phyloP scores from a whole-genome alignment of 2,329 filamentous ascomycete genomes.

The Hymenoscyphus linearis region DNA sequence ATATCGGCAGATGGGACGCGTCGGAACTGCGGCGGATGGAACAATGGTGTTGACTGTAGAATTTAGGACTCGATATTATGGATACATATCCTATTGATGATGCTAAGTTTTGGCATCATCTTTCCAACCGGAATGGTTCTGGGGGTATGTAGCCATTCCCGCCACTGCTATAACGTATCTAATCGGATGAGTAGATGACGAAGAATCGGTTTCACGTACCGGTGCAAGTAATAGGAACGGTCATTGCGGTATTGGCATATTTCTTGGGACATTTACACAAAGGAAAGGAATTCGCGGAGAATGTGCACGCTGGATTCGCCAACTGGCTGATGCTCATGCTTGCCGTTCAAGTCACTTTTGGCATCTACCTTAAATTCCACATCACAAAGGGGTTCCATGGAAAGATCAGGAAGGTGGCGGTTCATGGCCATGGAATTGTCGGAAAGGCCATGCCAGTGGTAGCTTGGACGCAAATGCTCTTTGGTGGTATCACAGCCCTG shows the following conservation, averaged over 20 bases:
- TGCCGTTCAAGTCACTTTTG: conserved; percentile 69
- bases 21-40: neutral
- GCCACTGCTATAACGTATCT: conserved; percentile 3
- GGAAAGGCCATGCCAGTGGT: conserved; percentile 85
- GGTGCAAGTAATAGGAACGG: conserved; percentile 68
- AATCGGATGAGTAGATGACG: conserved; percentile 56
- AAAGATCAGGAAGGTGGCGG: conserved; percentile 66
- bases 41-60: conserved; percentile 32
- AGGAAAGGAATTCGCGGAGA: conserved; percentile 77
- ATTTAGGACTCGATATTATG: conserved; percentile 75
- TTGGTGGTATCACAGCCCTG: conserved; percentile 86
- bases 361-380: conserved; percentile 84
- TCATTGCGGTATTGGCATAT: conserved; percentile 76
- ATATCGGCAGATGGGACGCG: conserved; percentile 30
- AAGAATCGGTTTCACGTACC: conserved; percentile 94
- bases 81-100: conserved; percentile 88
- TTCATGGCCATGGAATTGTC: conserved; percentile 70
- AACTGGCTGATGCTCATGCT: conserved; percentile 76
- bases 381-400: conserved; percentile 79
- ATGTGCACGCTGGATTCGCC: conserved; percentile 78
- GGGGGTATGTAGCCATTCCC: conserved; percentile 54
- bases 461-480: conserved; percentile 90
- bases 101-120: conserved; percentile 80
- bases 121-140: conserved; percentile 95
- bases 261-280: conserved; percentile 88